Conservation (phyloP, 176 grass and related monocot species). For the Otatea glauca region DNA sequence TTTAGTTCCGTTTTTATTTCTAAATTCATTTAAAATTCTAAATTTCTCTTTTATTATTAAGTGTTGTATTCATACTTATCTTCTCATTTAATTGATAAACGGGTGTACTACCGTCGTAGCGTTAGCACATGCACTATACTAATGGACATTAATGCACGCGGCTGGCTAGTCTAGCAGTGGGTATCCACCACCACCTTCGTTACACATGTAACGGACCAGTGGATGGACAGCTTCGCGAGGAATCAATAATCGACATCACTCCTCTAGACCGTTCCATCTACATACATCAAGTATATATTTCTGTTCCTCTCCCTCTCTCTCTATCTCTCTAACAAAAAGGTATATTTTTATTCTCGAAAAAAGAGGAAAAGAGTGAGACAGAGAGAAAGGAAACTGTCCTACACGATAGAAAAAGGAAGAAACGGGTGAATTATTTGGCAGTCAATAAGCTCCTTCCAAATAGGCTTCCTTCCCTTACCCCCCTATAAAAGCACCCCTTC, state of each 20-base stretch:
- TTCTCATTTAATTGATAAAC: too few relatives aligned
- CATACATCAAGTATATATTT: neutral
- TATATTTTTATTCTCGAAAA: neutral
- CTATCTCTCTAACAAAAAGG: neutral
- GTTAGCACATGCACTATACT: too few relatives aligned
- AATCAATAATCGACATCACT: neutral
- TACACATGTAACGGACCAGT: neutral
- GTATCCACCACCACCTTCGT: too few relatives aligned
- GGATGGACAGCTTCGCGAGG: neutral
- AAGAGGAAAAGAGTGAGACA: neutral
- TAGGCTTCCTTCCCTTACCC: neutral
- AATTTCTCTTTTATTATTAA: too few relatives aligned
- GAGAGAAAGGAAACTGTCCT: neutral
- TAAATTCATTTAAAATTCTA: too few relatives aligned
- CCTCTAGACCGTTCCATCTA: neutral
- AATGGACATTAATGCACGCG: too few relatives aligned
- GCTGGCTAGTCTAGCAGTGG: neutral
- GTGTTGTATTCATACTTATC: too few relatives aligned
- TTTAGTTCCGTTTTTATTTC: too few relatives aligned
- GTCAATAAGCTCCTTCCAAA: slow-evolving; percentile 34
- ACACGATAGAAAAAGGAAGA: neutral
- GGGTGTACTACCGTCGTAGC: too few relatives aligned
- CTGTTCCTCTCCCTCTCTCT: neutral
- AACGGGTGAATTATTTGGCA: slow-evolving; percentile 31
- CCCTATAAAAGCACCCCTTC: slow-evolving; percentile 53